These are phyloP conservation scores for Knoxia roxburghii DNA, from an alignment of 257 asterid genomes.

Conservation along the genomic window DNA sequence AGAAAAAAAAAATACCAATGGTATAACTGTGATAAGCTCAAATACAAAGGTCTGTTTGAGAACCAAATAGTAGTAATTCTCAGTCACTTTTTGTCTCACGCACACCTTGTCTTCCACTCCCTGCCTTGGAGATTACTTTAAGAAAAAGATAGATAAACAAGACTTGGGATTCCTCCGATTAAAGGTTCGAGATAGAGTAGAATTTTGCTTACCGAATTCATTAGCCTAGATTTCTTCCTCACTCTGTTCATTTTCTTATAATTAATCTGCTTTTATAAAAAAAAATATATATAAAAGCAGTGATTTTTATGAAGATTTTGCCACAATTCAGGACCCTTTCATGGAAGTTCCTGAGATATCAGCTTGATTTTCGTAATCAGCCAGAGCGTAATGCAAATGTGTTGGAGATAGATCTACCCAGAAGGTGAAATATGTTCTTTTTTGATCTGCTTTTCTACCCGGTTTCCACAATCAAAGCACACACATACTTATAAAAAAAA, in stretches of 20 bases:
- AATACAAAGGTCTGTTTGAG: not conserved
- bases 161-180: not conserved
- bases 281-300: not conserved
- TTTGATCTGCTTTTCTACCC: too few relatives aligned
- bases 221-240: not conserved
- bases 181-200: slow-evolving; percentile 7
- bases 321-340: slow-evolving; percentile 1
- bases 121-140: not conserved
- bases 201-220: not conserved
- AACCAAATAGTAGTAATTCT: not conserved
- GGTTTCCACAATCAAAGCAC: too few relatives aligned
- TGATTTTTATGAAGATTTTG: slow-evolving; percentile 7
- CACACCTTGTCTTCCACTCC: not conserved
- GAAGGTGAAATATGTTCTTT: slow-evolving; percentile 4
- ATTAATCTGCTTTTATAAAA: slow-evolving; percentile 10
- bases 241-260: not conserved
- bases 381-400: not conserved
- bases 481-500: too few relatives aligned
- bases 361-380: not conserved
- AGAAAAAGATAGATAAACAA: not conserved
- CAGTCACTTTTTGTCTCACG: slow-evolving; percentile 4
- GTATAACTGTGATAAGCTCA: not conserved
- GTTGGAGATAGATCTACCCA: slow-evolving; percentile 12
- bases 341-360: not conserved
- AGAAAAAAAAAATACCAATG: slow-evolving; percentile 4